Evolutionary conservation across 805 yeast species (phyloP).

Genomic region (Ogataea populi-albae): DNA sequence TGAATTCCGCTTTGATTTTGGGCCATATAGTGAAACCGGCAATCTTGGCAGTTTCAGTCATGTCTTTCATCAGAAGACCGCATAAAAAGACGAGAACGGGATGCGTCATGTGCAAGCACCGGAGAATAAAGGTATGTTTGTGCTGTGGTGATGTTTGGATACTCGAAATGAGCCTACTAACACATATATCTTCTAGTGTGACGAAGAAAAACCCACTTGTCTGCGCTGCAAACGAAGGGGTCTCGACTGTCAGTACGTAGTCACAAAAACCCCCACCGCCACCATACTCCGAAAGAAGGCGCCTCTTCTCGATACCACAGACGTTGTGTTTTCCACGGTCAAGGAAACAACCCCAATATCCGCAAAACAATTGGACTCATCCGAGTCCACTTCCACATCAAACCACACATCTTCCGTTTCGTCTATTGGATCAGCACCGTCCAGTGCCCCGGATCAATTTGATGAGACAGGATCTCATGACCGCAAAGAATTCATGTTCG

Average conservation of each 20-base stretch:
- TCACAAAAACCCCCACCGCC: background rate
- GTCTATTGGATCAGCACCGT: too few species aligned
- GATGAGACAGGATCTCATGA: too few species aligned
- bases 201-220: constrained; percentile 24
- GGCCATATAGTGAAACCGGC: too few species aligned
- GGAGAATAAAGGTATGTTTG: constrained; percentile 25
- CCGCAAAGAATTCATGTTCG: too few species aligned
- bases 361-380: too few species aligned
- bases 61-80: constrained; percentile 23
- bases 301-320: too few species aligned
- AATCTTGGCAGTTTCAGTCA: too few species aligned
- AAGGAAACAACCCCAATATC: background rate
- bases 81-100: constrained; percentile 28
- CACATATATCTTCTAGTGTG: constrained; percentile 18
- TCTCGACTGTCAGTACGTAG: constrained; percentile 15
- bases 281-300: background rate
- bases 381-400: too few species aligned
- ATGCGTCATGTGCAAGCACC: constrained; percentile 21
- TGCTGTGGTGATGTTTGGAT: background rate
- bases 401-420: too few species aligned
- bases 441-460: too few species aligned
- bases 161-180: constrained; percentile 1
- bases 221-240: constrained; percentile 22
- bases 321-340: constrained; percentile 1
- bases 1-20: too few species aligned